Conservation (phyloP, 805 yeast genomes). For the Grigorovia yakushimaensis region DNA sequence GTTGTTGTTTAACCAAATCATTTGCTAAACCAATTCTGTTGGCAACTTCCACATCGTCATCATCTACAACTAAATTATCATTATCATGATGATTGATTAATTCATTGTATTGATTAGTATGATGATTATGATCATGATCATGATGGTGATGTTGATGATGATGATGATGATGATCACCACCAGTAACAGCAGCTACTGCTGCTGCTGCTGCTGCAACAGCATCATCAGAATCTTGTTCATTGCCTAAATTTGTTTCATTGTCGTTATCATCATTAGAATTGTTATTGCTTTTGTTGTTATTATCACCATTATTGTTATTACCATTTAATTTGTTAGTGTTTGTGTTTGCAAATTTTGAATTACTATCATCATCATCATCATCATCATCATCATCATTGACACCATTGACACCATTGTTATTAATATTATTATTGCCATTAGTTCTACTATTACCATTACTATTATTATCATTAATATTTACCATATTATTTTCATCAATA, state of each 20-base stretch:
- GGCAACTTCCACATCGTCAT: constrained; percentile 3
- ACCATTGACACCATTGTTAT: not conserved
- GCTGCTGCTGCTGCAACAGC: constrained; percentile 3
- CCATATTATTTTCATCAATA: not conserved
- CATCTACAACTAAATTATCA: constrained; percentile 1
- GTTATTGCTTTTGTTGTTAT: not conserved
- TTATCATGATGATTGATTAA: constrained; percentile 1
- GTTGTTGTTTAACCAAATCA: not conserved
- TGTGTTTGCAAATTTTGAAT: not conserved
- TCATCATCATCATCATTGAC: constrained; percentile 1
- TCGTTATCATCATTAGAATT: constrained; percentile 10
- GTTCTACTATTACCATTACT: not conserved
- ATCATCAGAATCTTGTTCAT: constrained; percentile 4
- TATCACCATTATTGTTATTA: not conserved
- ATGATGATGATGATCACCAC: not conserved
- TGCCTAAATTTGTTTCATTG: not conserved
- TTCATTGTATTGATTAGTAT: constrained; percentile 1
- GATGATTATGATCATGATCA: not conserved
- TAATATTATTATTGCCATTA: not conserved
- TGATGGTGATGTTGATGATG: constrained; percentile 1
- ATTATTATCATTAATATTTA: constrained; percentile 5
- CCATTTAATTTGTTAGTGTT: not conserved
- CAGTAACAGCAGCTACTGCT: constrained; percentile 1
- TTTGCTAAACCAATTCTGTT: not conserved
- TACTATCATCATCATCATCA: not conserved